Percentiles rank a stretch among this genome's conserved stretches.
Evolutionary conservation across 805 yeast genomes (phyloP).

Genomic region (Blastobotrys americana): DNA sequence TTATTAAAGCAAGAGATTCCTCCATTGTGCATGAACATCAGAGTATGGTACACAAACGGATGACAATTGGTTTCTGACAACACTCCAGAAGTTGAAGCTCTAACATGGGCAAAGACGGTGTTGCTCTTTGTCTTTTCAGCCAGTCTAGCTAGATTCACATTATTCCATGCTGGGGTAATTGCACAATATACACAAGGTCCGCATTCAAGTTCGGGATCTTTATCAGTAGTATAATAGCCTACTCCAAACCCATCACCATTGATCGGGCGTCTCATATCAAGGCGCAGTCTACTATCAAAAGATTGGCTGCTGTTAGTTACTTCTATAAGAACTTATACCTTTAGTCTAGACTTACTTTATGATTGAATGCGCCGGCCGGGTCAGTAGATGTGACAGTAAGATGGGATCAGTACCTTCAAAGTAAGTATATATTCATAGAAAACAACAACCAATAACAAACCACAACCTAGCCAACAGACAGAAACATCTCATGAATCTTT

Average conservation of each 20-base stretch:
- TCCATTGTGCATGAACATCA: constrained; percentile 98
- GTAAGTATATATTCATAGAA: background rate
- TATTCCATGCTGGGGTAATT: constrained; percentile 96
- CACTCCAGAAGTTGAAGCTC: constrained; percentile 95
- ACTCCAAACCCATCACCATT: constrained; percentile 99
- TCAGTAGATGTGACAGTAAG: constrained; percentile 73
- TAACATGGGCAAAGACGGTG: constrained; percentile 87
- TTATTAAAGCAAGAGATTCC: constrained; percentile 57
- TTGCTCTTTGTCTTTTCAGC: constrained; percentile 82
- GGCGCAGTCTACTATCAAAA: constrained; percentile 78
- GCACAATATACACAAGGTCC: constrained; percentile 93
- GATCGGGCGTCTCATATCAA: constrained; percentile 85
- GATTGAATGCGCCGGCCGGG: constrained; percentile 94
- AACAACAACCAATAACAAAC: too few species aligned
- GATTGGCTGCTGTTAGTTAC: constrained; percentile 47
- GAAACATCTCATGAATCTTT: too few species aligned
- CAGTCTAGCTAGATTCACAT: constrained; percentile 75
- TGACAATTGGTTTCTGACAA: constrained; percentile 94
- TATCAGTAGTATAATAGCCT: constrained; percentile 71
- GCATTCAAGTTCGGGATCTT: constrained; percentile 43
- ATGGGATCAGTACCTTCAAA: constrained; percentile 71
- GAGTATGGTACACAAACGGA: constrained; percentile 79
- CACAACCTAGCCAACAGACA: too few species aligned
- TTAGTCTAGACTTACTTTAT: constrained; percentile 47
- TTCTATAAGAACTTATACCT: background rate